Base-by-base conservation (phyloP, 2,329 filamentous ascomycete species). In the Chaetomium strumarium region DNA sequence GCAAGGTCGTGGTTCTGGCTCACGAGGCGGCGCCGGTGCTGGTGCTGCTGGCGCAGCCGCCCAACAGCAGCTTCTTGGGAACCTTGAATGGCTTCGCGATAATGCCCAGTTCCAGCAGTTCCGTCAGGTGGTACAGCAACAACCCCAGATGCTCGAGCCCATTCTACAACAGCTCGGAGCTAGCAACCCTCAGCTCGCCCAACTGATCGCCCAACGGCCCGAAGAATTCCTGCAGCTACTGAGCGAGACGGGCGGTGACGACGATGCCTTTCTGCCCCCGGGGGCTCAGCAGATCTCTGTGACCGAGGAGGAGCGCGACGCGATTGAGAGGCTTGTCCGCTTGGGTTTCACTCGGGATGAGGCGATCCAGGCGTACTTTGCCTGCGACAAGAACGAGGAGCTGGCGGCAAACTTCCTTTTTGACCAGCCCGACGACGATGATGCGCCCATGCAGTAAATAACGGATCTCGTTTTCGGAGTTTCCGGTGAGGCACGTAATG, bases 381-480 rank as follows among this genome's bases (percentile, higher is more conserved):
- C 93, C 33, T 99, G 93, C 71, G 93, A 99, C 72, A 99, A 97
- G 81, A 97, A 99, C 70, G 93, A 99, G 73, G 93, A 99, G 72
- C 79, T 99, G 47, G 93, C 93, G 0, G 93, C 93, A 59, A 99
- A 99, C 73, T 97, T 96, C 72, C 78, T 99, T 55, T 99, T 99
- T 67, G 93, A 99, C 64, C 90, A 97, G 73, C 91, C 91, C 10
- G 90, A 95, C 56, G 91, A 96, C 44, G 85, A 88, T 34, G 52
- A 55, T 12, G 33, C 50, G 10, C 53, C 52, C 30, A 42, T 54
- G 52, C 47, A 53, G 48, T 56, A 40, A 53, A 33, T 31, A 16
- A 17, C n/a, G 13, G 33, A 38, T 10, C 11, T 43, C 43, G 24
- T 39, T 46, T 51, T 48, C 24, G 39, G 48, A 41, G 24, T 48